These are phyloP conservation scores for Ophiocordyceps sinensis DNA, from an alignment of 2,329 filamentous ascomycete genomes.

Conservation along the genomic window DNA sequence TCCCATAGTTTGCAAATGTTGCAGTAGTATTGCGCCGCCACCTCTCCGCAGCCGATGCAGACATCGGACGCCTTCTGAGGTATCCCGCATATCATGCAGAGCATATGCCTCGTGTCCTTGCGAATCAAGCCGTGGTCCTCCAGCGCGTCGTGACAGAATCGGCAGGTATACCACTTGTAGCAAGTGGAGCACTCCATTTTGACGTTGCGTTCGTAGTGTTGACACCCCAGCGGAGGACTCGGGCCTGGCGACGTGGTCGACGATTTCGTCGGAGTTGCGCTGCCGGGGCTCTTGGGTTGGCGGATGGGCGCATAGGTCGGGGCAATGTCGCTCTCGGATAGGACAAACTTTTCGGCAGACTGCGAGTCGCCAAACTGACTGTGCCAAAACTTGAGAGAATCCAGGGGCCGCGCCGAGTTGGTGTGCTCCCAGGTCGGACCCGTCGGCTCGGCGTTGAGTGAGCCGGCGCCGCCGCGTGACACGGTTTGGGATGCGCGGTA, in stretches of 20 bases:
- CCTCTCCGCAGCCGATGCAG: slow-evolving; percentile 62
- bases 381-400: slow-evolving; percentile 46
- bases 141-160: slow-evolving; percentile 77
- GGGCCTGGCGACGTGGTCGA: slow-evolving; percentile 10
- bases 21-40: slow-evolving; percentile 83
- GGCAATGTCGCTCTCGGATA: slow-evolving; percentile 46
- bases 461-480: slow-evolving; percentile 3
- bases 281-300: slow-evolving; percentile 29
- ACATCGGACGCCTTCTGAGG: slow-evolving; percentile 69
- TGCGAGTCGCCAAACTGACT: slow-evolving; percentile 25
- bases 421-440: slow-evolving; percentile 23
- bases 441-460: slow-evolving; percentile 6
- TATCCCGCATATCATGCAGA: slow-evolving; percentile 88
- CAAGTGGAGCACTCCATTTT: slow-evolving; percentile 90
- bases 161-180: slow-evolving; percentile 84
- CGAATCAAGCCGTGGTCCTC: slow-evolving; percentile 71
- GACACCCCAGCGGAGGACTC: slow-evolving; percentile 55
- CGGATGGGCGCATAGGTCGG: slow-evolving; percentile 51
- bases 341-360: slow-evolving; percentile 26
- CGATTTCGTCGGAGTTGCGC: slow-evolving; percentile 19
- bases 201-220: slow-evolving; percentile 90
- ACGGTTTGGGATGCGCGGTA: slow-evolving; percentile 31
- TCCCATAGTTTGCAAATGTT: slow-evolving; percentile 95
- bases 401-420: slow-evolving; percentile 29
- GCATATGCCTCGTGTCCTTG: slow-evolving; percentile 81